These are phyloP conservation scores for Candida gigantensis DNA, from an alignment of 1,139 yeast genomes.

Conservation along the genomic window DNA sequence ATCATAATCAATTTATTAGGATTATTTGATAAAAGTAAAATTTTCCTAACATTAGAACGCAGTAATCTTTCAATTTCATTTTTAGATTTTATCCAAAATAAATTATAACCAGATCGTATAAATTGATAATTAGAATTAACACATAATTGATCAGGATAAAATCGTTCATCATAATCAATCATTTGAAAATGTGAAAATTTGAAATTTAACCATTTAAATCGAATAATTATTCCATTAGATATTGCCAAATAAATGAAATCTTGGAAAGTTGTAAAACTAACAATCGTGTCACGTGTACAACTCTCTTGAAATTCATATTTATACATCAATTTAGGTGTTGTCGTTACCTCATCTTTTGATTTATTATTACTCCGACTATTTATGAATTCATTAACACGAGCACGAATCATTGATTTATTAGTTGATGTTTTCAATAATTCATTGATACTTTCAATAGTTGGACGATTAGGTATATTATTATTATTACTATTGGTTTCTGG, in stretches of 20 bases:
- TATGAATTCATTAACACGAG: too few relatives aligned
- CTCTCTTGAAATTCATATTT: neutral
- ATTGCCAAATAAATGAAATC: conserved; percentile 1
- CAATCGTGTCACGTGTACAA: too few relatives aligned
- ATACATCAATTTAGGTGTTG: neutral
- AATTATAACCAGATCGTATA: too few relatives aligned
- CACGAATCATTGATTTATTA: too few relatives aligned
- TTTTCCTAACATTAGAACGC: too few relatives aligned
- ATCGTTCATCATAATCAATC: too few relatives aligned
- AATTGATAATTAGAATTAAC: too few relatives aligned
- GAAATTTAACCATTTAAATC: conserved; percentile 2
- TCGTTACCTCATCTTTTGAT: neutral
- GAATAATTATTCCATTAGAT: conserved; percentile 6
- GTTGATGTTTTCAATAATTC: conserved; percentile 2
- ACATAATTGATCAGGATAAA: too few relatives aligned
- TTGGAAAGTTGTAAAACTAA: neutral
- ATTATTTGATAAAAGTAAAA: neutral
- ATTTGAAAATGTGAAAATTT: conserved; percentile 5
- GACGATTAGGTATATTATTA: neutral
- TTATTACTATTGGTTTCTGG: too few relatives aligned
- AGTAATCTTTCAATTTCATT: too few relatives aligned
- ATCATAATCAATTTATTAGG: neutral
- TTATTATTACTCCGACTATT: neutral
- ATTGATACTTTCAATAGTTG: conserved; percentile 11
- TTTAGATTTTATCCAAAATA: too few relatives aligned